These are phyloP conservation scores for Jaltomata sinuosa DNA, from an alignment of 257 asterid species.

Conservation along the genomic window DNA sequence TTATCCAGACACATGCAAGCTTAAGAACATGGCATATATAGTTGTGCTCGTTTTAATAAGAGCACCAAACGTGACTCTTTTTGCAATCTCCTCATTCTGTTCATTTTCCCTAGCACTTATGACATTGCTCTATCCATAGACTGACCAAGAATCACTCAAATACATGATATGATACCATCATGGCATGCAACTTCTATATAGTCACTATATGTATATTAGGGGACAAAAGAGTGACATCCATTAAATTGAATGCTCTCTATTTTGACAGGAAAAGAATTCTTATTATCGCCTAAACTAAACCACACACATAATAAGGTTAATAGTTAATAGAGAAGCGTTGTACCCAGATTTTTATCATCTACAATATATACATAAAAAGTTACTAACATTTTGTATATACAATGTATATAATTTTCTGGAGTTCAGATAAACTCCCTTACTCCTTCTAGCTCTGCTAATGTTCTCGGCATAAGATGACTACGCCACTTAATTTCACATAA, in stretches of 20 bases:
- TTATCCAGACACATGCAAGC: conserved; percentile 38
- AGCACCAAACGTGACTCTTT: not conserved
- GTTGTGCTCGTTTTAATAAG: not conserved
- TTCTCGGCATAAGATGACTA: too few relatives aligned
- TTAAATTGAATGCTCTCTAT: not conserved
- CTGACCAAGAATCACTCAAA: not conserved
- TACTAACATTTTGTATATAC: too few relatives aligned
- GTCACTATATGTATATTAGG: not conserved
- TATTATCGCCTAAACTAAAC: too few relatives aligned
- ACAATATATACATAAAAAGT: too few relatives aligned
- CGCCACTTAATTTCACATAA: too few relatives aligned
- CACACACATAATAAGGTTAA: not conserved
- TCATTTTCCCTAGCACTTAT: too few relatives aligned
- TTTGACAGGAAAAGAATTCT: not conserved
- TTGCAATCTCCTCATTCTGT: not conserved
- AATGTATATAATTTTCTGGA: too few relatives aligned
- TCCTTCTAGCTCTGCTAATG: too few relatives aligned
- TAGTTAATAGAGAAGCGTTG: not conserved
- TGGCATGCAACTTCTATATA: not conserved
- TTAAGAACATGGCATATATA: conserved; percentile 13
- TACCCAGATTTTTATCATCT: too few relatives aligned
- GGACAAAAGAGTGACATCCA: too few relatives aligned
- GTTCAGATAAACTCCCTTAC: too few relatives aligned
- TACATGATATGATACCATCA: not conserved
- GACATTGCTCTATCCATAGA: not conserved